Evolutionary conservation across 1,284 basidiomycete genomes (phyloP), one percentile per base, ranked within the genome.

Genomic region (Cutaneotrichosporon cyanovorans): DNA sequence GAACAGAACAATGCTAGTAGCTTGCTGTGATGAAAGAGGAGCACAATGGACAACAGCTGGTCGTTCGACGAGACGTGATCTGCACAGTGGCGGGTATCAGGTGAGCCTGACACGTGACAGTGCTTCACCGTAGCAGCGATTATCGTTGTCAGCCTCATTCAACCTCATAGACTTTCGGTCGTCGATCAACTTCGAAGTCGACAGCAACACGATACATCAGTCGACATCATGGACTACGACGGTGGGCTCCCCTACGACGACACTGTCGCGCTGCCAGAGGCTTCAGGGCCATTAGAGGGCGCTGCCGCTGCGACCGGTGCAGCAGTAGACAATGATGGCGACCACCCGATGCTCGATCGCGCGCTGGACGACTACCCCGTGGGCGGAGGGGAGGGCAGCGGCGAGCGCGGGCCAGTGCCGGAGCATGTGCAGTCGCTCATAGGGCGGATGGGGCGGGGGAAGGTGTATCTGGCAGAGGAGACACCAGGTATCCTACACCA

Each of bases 381-480:
- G 18, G 38, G 15, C 21, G 16, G n/a, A 4, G 22, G 38, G 4
- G 22, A 32, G 22, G 30, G 43, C 30, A n/a, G 15, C 10, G 22
- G 42, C 19, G 36, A 35, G 18, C 41, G 45, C 18, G 45, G 40
- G 20, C 51, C 47, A 7, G 47, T 69, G 4, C 65, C 67, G 0
- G 61, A 62, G 11, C 63, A 66, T 45, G 65, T 67, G 5, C 48
- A 59, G 46, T 39, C 44, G n/a, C 56, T 69, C 19, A 58, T 69
- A 58, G 60, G 60, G 2, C 48, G 67, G n/a, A 69, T 69, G 67
- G 54, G 58, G 2, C 53, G 57, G 43, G 61, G 61, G 14, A 69
- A 69, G 45, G 60, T 69, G 19, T 69, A 69, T 37, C 47, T 69
- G 14, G 49, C 63, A 35, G 67, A 69, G 16, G 66, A 69, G 50